Evolutionary conservation across 2,329 filamentous ascomycete genomes (phyloP).

Genomic region (Zalaria sp.): DNA sequence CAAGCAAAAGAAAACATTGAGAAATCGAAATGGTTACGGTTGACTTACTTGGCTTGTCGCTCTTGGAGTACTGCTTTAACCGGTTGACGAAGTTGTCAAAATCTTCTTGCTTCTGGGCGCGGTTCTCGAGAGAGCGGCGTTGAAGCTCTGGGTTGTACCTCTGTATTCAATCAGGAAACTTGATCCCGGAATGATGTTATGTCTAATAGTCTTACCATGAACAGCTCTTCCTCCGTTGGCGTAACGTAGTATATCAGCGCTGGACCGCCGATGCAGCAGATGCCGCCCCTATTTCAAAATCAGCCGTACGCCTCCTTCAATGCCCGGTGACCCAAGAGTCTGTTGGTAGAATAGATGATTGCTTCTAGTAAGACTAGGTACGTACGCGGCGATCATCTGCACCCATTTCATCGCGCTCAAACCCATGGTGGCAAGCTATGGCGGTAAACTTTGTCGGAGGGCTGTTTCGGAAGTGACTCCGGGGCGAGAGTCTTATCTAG

Average conservation of each 20-base stretch:
- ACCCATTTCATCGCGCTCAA: constrained; percentile 33
- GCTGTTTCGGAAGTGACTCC: too few species aligned
- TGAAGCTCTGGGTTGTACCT: constrained; percentile 93
- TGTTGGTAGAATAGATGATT: constrained; percentile 2
- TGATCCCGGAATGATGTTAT: not conserved
- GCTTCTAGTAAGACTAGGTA: constrained; percentile 8
- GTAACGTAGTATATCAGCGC: constrained; percentile 64
- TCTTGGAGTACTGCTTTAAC: constrained; percentile 81
- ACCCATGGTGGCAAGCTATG: constrained; percentile 23
- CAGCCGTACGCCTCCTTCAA: not conserved
- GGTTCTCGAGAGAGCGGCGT: constrained; percentile 67
- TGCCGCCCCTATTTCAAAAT: constrained; percentile 43
- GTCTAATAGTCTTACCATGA: constrained; percentile 36
- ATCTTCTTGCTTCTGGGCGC: constrained; percentile 63
- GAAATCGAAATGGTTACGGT: not conserved
- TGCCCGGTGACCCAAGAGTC: not conserved
- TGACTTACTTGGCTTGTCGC: constrained; percentile 71
- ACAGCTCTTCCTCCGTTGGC: constrained; percentile 84
- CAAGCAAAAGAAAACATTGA: not conserved
- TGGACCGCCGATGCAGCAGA: constrained; percentile 70
- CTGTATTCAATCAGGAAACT: constrained; percentile 19
- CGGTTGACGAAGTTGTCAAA: constrained; percentile 77
- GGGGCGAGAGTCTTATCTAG: too few species aligned
- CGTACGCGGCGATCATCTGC: constrained; percentile 62
- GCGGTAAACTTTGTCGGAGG: too few species aligned